These are phyloP conservation scores for Niebla homalea DNA, from an alignment of 495 filamentous ascomycete species.

Conservation along the genomic window DNA sequence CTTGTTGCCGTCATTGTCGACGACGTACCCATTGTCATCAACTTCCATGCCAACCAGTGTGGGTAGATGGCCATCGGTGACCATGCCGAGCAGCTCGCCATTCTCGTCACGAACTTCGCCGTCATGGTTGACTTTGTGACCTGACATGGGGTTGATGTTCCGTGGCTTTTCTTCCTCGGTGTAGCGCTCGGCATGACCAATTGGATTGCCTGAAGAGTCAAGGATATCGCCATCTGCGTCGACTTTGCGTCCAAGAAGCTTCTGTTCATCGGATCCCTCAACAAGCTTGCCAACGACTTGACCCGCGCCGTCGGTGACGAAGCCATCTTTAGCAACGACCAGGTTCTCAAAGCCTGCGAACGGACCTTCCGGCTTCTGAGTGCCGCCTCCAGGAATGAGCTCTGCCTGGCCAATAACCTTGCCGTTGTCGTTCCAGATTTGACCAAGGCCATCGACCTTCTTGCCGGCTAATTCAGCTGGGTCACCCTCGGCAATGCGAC, in stretches of 20 bases:
- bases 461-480: constrained; percentile 55
- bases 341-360: constrained; percentile 67
- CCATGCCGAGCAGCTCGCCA: constrained; percentile 66
- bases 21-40: constrained; percentile 74
- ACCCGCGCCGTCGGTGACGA: constrained; percentile 46
- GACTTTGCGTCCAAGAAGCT: constrained; percentile 59
- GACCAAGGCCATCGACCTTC: constrained; percentile 70
- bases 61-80: constrained; percentile 59
- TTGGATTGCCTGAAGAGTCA: constrained; percentile 68
- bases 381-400: constrained; percentile 59
- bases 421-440: constrained; percentile 69
- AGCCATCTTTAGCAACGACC: constrained; percentile 64
- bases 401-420: constrained; percentile 68
- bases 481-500: constrained; percentile 64
- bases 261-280: constrained; percentile 52
- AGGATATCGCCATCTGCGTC: constrained; percentile 75
- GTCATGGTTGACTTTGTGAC: constrained; percentile 65
- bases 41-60: constrained; percentile 65
- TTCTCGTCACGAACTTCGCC: constrained; percentile 72
- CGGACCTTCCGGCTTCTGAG: constrained; percentile 58
- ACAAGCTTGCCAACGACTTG: constrained; percentile 61
- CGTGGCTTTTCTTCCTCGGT: constrained; percentile 62
- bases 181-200: constrained; percentile 75
- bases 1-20: constrained; percentile 69
- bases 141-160: constrained; percentile 54